Evolutionary conservation across 179 eudicot species (phyloP), one percentile per base, ranked within the genome.

Genomic region (Actinidia arguta): DNA sequence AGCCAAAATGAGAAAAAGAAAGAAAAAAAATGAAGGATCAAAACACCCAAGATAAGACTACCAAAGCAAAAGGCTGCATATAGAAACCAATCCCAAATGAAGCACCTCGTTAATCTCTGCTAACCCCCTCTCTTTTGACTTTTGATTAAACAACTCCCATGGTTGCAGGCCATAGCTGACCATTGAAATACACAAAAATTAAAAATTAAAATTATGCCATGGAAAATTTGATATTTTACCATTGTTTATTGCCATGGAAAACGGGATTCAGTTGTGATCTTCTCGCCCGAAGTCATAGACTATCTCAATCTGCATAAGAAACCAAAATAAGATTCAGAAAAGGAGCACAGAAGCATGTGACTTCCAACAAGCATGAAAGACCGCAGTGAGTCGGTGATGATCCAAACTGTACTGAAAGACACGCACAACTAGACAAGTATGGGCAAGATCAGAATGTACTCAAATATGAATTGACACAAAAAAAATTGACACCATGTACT

Each of bases 301-400:
- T 67, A 95, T 95, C 92, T 94, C 94, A 76, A 95, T 94, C 99
- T 95, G 97, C 89, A 89, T 47, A 47, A 83, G 27, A 42, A 89
- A 75, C 59, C 80, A 71, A 42, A 36, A 10, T 71, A 39, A 46
- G 71, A 73, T 51, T 27, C 46, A 69, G 61, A 10, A 18, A n/a
- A 73, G 13, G 75, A 61, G 59, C 61, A 81, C n/a, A 13, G 9
- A 36, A 75, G 48, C 20, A 22, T 27, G 50, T 16, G 59, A 51
- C 17, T 54, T 18, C 12, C 47, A 75, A 55, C 44, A 31, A 47
- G 55, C 27, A 71, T 71, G 56, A 8, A 22, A 44, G 50, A 47
- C 46, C 25, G 71, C 46, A 39, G 31, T 6, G 6, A 8, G 14
- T 67, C 22, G 3, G 18, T 67, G 20, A 16, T 24, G 13, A 24